phyloP scores from a whole-genome alignment of 257 asterid species.

The Nicotiana sylvestris region DNA sequence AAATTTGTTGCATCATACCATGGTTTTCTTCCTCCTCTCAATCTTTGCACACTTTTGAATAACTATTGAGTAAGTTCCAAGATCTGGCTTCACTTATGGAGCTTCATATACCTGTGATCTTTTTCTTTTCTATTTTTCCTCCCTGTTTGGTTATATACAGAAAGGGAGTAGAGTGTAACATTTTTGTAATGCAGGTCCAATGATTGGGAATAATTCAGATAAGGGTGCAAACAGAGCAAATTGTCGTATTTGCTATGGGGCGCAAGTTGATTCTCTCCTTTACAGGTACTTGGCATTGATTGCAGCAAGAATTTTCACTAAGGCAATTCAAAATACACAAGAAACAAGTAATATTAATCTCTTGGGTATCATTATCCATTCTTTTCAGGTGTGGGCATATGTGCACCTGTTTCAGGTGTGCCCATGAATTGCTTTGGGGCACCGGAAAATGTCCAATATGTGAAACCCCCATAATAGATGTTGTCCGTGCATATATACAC shows the following conservation, averaged over 20 bases:
- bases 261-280: slow-evolving; percentile 63
- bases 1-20: not conserved
- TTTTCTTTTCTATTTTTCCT: not conserved
- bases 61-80: not conserved
- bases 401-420: slow-evolving; percentile 86
- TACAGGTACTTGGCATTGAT: slow-evolving; percentile 54
- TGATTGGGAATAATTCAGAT: slow-evolving; percentile 26
- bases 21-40: not conserved
- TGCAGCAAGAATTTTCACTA: not conserved
- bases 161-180: not conserved
- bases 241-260: slow-evolving; percentile 61
- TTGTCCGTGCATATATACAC: slow-evolving; percentile 45
- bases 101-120: not conserved
- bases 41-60: not conserved
- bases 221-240: slow-evolving; percentile 33
- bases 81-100: not conserved
- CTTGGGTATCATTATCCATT: not conserved
- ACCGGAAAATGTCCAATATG: slow-evolving; percentile 79
- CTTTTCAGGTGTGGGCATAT: slow-evolving; percentile 82
- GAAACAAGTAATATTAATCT: not conserved
- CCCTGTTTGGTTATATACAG: not conserved
- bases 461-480: slow-evolving; percentile 63
- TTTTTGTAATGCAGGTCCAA: slow-evolving; percentile 38
- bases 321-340: not conserved
- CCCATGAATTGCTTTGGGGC: slow-evolving; percentile 61